Conservation (phyloP, 192 early-diverging fungal species). For the Podila verticillata region DNA sequence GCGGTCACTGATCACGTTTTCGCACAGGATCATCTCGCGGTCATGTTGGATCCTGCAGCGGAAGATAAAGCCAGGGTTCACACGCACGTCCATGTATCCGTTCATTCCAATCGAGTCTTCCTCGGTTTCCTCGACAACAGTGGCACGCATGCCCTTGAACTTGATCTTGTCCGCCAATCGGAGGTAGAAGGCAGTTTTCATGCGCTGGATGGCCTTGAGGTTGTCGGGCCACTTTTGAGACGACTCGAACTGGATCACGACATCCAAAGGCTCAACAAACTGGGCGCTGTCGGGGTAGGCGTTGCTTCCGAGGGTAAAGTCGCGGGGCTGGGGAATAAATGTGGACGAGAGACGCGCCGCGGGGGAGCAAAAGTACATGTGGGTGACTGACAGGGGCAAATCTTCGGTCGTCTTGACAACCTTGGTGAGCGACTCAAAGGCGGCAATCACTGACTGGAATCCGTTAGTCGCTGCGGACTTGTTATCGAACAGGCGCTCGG, state of each 20-base stretch:
- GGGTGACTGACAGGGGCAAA: slow-evolving; percentile 73
- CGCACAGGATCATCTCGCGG: slow-evolving; percentile 71
- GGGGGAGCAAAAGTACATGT: slow-evolving; percentile 65
- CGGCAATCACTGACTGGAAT: slow-evolving; percentile 74
- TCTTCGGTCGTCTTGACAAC: slow-evolving; percentile 67
- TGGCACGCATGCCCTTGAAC: slow-evolving; percentile 55
- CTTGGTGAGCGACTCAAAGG: slow-evolving; percentile 74
- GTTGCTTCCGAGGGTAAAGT: slow-evolving; percentile 43
- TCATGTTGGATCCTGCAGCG: slow-evolving; percentile 81
- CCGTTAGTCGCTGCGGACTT: slow-evolving; percentile 52
- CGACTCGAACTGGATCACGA: slow-evolving; percentile 84
- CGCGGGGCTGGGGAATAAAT: slow-evolving; percentile 76
- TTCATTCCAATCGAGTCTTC: slow-evolving; percentile 57
- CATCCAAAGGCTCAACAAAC: slow-evolving; percentile 78
- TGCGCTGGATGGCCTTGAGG: slow-evolving; percentile 83
- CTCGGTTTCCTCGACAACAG: slow-evolving; percentile 60
- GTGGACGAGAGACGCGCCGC: slow-evolving; percentile 80
- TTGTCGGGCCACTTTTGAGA: slow-evolving; percentile 93
- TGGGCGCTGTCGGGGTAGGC: slow-evolving; percentile 56
- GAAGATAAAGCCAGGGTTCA: slow-evolving; percentile 79
- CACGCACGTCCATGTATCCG: slow-evolving; percentile 77
- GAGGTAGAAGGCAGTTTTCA: slow-evolving; percentile 90
- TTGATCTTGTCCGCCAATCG: slow-evolving; percentile 73
- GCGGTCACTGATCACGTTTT: slow-evolving; percentile 60
- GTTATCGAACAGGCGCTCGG: slow-evolving; percentile 55